phyloP scores from a whole-genome alignment of 495 filamentous ascomycete species.

The Pseudoneurospora amorphoporcata region DNA sequence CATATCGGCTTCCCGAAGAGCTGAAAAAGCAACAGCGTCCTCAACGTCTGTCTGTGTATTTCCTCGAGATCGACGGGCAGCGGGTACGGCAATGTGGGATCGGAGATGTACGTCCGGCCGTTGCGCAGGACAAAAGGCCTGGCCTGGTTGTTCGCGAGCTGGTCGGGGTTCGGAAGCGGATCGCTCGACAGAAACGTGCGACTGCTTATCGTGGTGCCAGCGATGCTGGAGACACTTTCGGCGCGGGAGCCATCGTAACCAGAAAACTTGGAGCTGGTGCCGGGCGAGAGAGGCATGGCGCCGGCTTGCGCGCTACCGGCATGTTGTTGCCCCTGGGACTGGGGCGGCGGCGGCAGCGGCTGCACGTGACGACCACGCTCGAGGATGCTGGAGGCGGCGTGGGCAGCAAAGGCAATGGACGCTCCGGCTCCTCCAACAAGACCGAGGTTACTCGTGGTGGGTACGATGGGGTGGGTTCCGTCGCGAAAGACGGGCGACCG shows the following conservation, averaged over 20 bases:
- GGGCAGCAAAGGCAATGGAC: conserved; percentile 2
- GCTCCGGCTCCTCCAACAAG: conserved; percentile 5
- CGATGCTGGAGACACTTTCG: conserved; percentile 31
- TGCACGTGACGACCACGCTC: conserved; percentile 1
- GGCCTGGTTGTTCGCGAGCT: conserved; percentile 24
- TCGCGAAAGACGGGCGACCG: conserved; percentile 15
- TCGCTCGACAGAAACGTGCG: conserved; percentile 28
- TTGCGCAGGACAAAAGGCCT: conserved; percentile 61
- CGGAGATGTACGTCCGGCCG: conserved; percentile 73
- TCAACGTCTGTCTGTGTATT: conserved; percentile 76
- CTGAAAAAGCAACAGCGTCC: conserved; percentile 69
- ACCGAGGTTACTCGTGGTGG: conserved; percentile 7
- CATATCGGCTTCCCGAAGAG: conserved; percentile 75
- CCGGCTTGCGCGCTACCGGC: conserved; percentile 4
- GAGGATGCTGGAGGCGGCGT: conserved; percentile 16
- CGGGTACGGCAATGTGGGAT: conserved; percentile 64
- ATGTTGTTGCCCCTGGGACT: conserved; percentile 20
- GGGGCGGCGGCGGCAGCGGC: not conserved
- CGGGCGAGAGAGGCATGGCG: conserved; percentile 25
- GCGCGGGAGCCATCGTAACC: conserved; percentile 18
- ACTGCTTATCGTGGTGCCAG: conserved; percentile 24
- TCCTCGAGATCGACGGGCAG: conserved; percentile 82
- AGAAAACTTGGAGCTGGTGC: conserved; percentile 13
- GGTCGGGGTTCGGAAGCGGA: conserved; percentile 12
- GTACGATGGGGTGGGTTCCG: conserved; percentile 4